phyloP scores from a whole-genome alignment of 2,329 filamentous ascomycete genomes.

The Diaporthe aspalathi region DNA sequence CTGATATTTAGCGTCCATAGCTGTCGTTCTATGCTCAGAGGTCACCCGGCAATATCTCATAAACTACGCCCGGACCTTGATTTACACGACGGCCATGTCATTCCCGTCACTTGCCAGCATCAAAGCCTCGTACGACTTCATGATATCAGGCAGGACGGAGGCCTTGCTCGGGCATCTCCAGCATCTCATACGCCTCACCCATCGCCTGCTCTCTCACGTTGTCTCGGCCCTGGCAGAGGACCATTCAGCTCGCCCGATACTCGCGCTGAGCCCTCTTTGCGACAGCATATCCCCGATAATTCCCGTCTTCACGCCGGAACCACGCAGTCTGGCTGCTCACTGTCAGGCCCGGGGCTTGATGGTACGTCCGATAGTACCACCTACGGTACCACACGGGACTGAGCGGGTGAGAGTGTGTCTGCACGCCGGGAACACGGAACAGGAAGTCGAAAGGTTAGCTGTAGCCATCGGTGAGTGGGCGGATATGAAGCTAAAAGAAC shows the following conservation, averaged over 20 bases:
- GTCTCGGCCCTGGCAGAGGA: constrained; percentile 48
- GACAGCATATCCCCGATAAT: constrained; percentile 68
- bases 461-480: constrained; percentile 2
- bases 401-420: constrained; percentile 76
- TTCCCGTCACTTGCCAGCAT: constrained; percentile 71
- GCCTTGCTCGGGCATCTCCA: constrained; percentile 54
- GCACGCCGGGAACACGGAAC: constrained; percentile 72
- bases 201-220: constrained; percentile 55
- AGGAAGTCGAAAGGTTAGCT: background rate
- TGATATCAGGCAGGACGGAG: constrained; percentile 62
- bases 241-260: background rate
- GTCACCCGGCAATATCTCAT: constrained; percentile 73
- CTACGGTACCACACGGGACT: constrained; percentile 72
- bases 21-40: constrained; percentile 71
- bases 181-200: constrained; percentile 57
- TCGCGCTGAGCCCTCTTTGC: background rate
- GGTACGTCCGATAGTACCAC: constrained; percentile 74
- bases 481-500: background rate
- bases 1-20: constrained; percentile 35
- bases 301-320: constrained; percentile 67
- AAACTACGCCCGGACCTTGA: constrained; percentile 80
- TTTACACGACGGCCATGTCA: constrained; percentile 78
- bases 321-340: constrained; percentile 67
- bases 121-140: constrained; percentile 65
- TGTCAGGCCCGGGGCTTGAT: constrained; percentile 71